Conservation (phyloP, 352 stramenopile genomes). For the Phytopythium delawarense region DNA sequence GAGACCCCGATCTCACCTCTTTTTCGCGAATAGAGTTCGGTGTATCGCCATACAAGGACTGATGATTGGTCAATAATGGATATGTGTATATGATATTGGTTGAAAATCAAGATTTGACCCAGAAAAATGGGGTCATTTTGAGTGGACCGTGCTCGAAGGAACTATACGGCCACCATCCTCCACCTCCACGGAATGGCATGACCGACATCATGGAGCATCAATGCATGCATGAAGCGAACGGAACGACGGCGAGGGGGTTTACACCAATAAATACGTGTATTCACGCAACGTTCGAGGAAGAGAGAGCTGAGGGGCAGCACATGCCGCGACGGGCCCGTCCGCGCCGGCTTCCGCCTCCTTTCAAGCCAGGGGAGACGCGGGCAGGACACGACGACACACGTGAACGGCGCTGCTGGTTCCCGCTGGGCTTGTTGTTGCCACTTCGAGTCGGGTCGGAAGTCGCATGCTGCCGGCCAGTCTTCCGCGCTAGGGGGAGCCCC, state of each 20-base stretch:
- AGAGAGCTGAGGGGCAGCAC: too few relatives aligned
- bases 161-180: neutral
- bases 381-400: neutral
- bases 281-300: slow-evolving; percentile 1
- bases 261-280: slow-evolving; percentile 9
- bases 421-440: neutral
- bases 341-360: neutral
- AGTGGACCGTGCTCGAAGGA: neutral
- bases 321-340: neutral
- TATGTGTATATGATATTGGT: neutral
- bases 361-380: neutral
- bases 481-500: neutral
- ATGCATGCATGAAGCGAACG: neutral
- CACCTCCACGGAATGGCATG: neutral
- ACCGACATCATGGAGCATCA: neutral
- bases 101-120: neutral
- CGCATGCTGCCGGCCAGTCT: neutral
- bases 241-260: neutral
- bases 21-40: neutral
- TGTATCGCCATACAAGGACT: neutral
- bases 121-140: neutral
- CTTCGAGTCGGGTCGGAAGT: neutral
- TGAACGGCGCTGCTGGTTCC: neutral
- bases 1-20: neutral
- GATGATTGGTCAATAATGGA: neutral